Conservation (phyloP, 2,329 filamentous ascomycete genomes). For the Teratosphaeria gauchensis region DNA sequence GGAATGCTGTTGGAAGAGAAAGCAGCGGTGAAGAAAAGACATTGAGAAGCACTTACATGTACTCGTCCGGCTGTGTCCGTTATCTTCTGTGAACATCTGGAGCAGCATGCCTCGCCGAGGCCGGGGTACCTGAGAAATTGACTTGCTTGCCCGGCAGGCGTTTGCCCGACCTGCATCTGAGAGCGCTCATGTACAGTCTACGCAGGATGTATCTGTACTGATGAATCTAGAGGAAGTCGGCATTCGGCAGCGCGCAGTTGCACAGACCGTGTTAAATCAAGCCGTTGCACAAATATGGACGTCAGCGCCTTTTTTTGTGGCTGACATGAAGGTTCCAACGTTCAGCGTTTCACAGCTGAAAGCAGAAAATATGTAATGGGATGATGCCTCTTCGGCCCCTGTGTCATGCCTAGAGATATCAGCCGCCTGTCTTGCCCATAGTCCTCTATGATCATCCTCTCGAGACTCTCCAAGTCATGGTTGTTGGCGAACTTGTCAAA, state of each 20-base stretch:
- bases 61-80: background rate
- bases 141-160: background rate
- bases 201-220: too few relatives aligned
- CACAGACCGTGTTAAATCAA: too few relatives aligned
- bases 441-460: background rate
- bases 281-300: too few relatives aligned
- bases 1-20: background rate
- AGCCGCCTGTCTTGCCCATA: background rate
- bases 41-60: background rate
- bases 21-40: background rate
- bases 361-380: background rate
- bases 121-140: background rate
- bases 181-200: background rate
- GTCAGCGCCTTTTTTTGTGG: background rate
- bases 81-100: background rate
- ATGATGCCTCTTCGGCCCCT: background rate
- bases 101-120: background rate
- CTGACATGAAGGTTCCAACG: background rate
- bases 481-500: background rate
- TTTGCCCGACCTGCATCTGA: background rate
- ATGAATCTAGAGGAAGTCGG: background rate
- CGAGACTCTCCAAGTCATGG: background rate
- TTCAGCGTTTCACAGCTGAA: background rate
- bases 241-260: background rate
- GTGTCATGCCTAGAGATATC: background rate